A percentile compares a stretch with the other conserved stretches of the same genome.
Evolutionary conservation across 805 yeast genomes (phyloP).

Genomic region (Hyphopichia homilentoma): DNA sequence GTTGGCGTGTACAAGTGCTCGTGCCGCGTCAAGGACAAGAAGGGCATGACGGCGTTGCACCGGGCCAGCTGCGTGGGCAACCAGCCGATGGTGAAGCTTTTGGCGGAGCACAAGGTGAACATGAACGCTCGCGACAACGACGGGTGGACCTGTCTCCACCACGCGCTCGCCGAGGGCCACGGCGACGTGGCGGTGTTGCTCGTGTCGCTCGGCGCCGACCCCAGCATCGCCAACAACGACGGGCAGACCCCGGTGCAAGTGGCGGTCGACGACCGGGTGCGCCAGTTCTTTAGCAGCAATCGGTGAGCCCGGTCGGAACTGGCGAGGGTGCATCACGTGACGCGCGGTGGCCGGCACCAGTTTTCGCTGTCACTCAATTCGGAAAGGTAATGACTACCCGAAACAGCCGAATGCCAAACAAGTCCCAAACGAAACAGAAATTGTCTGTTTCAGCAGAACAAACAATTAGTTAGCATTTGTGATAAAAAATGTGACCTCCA

Average conservation of each 20-base stretch:
- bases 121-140: constrained; percentile 63
- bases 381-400: too few relatives aligned
- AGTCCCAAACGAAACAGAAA: too few relatives aligned
- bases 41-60: constrained; percentile 65
- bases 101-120: constrained; percentile 54
- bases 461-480: too few relatives aligned
- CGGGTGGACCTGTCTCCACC: constrained; percentile 88
- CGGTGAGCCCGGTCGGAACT: background rate
- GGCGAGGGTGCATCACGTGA: background rate
- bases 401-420: constrained; percentile 13
- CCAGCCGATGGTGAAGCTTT: constrained; percentile 47
- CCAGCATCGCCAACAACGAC: constrained; percentile 41
- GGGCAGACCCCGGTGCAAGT: constrained; percentile 44
- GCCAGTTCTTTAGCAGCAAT: constrained; percentile 11
- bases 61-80: constrained; percentile 83
- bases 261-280: constrained; percentile 32
- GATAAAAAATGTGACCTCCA: too few relatives aligned
- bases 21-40: constrained; percentile 62
- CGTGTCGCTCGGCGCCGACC: constrained; percentile 67
- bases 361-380: too few relatives aligned
- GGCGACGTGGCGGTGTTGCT: constrained; percentile 68
- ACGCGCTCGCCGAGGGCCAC: constrained; percentile 87
- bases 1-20: constrained; percentile 54
- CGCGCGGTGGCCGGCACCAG: too few relatives aligned
- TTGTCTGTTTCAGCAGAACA: too few relatives aligned